A percentile compares a stretch with the other conserved stretches of the same genome.
Evolutionary conservation across 768 basidiomycete genomes (phyloP).

Genomic region (Mycena epipterygia): DNA sequence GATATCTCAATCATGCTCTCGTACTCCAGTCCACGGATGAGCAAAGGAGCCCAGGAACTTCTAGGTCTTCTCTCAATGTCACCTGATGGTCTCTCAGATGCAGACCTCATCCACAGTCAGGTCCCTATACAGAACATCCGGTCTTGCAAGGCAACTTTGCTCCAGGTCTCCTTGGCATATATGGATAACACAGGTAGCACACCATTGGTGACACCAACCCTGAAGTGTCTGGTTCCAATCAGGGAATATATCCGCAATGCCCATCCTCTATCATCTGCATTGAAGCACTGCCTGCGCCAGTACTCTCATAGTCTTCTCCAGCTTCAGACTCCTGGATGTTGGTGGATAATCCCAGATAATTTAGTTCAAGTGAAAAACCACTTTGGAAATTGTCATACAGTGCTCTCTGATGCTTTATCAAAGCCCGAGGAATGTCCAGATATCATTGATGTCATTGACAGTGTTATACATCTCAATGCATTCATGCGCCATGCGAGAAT

Average conservation of each 20-base stretch:
- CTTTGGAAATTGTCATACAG: background rate
- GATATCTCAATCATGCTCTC: constrained; percentile 25
- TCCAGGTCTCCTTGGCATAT: constrained; percentile 16
- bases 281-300: background rate
- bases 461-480: background rate
- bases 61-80: constrained; percentile 7
- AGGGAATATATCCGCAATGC: constrained; percentile 4
- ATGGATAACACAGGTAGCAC: background rate
- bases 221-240: constrained; percentile 14
- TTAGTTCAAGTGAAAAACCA: background rate
- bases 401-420: background rate
- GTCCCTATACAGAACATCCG: constrained; percentile 1
- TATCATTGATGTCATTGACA: background rate
- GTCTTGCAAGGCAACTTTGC: background rate
- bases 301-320: background rate
- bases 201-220: no score
- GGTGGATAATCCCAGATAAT: background rate
- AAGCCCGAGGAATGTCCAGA: background rate
- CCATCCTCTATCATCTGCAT: background rate
- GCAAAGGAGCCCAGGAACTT: background rate
- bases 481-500: background rate
- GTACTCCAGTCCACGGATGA: constrained; percentile 12
- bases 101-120: constrained; percentile 2
- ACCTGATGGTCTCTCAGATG: constrained; percentile 15
- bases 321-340: background rate